These are phyloP conservation scores for Pisolithus microcarpus DNA, from an alignment of 768 basidiomycete species.

Conservation along the genomic window DNA sequence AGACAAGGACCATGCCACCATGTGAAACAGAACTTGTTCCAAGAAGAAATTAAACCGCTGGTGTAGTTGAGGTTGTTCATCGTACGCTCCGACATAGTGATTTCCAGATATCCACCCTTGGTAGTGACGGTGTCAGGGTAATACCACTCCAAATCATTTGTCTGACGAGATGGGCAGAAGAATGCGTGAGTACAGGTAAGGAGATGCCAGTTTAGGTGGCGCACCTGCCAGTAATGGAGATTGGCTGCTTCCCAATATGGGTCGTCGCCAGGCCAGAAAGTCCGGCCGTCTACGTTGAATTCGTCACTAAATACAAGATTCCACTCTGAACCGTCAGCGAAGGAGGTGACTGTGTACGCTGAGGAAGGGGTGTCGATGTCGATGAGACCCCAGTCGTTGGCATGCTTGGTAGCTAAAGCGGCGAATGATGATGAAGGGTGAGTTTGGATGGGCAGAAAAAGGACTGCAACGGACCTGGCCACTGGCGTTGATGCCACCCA, in stretches of 20 bases:
- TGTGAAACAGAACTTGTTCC: conserved; percentile 97
- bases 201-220: conserved; percentile 1
- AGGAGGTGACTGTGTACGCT: conserved; percentile 48
- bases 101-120: conserved; percentile 60
- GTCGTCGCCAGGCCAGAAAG: conserved; percentile 77
- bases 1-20: conserved; percentile 69
- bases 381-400: conserved; percentile 65
- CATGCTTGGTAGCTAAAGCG: conserved; percentile 45
- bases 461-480: conserved; percentile 47
- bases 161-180: conserved; percentile 28
- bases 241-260: conserved; percentile 85
- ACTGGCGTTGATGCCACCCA: conserved; percentile 70
- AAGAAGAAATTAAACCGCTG: conserved; percentile 58
- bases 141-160: conserved; percentile 84
- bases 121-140: conserved; percentile 77
- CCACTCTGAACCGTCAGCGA: conserved; percentile 43
- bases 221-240: conserved; percentile 70
- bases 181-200: not conserved
- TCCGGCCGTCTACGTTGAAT: conserved; percentile 72
- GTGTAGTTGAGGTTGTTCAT: conserved; percentile 70
- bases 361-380: conserved; percentile 67
- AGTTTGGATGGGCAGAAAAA: not conserved
- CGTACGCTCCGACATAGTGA: conserved; percentile 59
- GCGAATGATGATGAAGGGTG: not conserved
- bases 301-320: conserved; percentile 86